These are phyloP conservation scores for Geosmithia putterillii DNA, from an alignment of 2,329 filamentous ascomycete species.

Conservation along the genomic window DNA sequence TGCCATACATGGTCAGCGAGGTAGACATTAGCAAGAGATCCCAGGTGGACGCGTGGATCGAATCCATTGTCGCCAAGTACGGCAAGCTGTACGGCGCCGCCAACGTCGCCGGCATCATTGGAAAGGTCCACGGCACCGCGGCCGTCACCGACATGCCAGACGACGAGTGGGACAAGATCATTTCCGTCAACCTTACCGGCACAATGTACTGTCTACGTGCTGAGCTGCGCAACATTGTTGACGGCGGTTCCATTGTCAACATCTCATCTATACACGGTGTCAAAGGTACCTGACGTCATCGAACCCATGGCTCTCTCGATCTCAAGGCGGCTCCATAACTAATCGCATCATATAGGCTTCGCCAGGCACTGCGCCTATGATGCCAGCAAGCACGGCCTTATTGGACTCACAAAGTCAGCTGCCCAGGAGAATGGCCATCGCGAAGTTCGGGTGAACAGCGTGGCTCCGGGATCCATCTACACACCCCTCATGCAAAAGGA, in stretches of 20 bases:
- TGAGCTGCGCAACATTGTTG: slow-evolving; percentile 27
- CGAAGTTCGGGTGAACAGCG: slow-evolving; percentile 29
- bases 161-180: slow-evolving; percentile 31
- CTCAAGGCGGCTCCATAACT: no score
- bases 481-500: slow-evolving; percentile 34
- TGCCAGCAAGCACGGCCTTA: slow-evolving; percentile 20
- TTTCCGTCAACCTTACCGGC: slow-evolving; percentile 33
- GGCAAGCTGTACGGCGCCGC: slow-evolving; percentile 39
- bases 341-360: slow-evolving; percentile 9
- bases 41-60: slow-evolving; percentile 38
- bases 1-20: slow-evolving; percentile 17
- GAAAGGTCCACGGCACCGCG: slow-evolving; percentile 24
- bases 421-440: slow-evolving; percentile 22
- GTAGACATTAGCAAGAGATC: slow-evolving; percentile 33
- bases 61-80: slow-evolving; percentile 25
- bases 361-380: slow-evolving; percentile 18
- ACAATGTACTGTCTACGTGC: slow-evolving; percentile 35
- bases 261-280: slow-evolving; percentile 37
- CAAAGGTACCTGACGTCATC: slow-evolving; percentile 10
- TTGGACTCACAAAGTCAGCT: slow-evolving; percentile 18
- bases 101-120: slow-evolving; percentile 39
- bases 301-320: background rate
- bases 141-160: slow-evolving; percentile 28
- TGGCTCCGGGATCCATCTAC: slow-evolving; percentile 32
- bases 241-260: slow-evolving; percentile 47